Evolutionary conservation across 1,284 basidiomycete species (phyloP).

Genomic region (Retiboletus flavoniger): DNA sequence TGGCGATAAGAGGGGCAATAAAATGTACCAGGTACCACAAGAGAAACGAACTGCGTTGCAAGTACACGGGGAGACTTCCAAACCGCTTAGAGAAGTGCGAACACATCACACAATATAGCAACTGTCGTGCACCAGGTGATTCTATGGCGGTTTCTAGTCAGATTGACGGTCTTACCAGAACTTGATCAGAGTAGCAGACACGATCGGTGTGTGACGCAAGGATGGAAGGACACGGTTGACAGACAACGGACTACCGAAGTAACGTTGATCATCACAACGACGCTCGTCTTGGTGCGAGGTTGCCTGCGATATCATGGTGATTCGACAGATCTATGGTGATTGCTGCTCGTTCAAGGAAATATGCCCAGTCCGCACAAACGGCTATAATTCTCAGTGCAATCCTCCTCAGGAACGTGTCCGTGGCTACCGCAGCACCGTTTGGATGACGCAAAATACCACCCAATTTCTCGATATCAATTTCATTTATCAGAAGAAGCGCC

Average conservation of each 20-base stretch:
- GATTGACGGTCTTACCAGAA: conserved; percentile 15
- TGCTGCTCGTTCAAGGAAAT: conserved; percentile 18
- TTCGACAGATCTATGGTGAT: conserved; percentile 9
- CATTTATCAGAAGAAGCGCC: conserved; percentile 32
- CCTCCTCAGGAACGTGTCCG: conserved; percentile 30
- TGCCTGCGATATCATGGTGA: neutral
- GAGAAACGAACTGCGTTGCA: conserved; percentile 9
- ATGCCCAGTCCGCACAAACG: conserved; percentile 7
- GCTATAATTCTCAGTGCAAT: conserved; percentile 23
- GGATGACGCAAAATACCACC: conserved; percentile 19
- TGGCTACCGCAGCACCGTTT: conserved; percentile 19
- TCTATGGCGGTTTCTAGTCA: conserved; percentile 9
- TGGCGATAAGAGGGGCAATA: conserved; percentile 14
- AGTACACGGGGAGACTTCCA: conserved; percentile 10
- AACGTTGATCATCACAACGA: conserved; percentile 12
- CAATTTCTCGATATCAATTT: conserved; percentile 23
- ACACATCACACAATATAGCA: conserved; percentile 15
- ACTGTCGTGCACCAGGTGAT: conserved; percentile 8
- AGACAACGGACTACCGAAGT: conserved; percentile 15
- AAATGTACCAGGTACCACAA: conserved; percentile 2
- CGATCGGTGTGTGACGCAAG: conserved; percentile 13
- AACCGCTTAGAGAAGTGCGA: conserved; percentile 11
- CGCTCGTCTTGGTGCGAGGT: neutral
- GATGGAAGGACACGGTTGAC: conserved; percentile 10
- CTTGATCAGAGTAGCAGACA: conserved; percentile 2